phyloP scores from a whole-genome alignment of 768 basidiomycete genomes.

The Suillus placidus region DNA sequence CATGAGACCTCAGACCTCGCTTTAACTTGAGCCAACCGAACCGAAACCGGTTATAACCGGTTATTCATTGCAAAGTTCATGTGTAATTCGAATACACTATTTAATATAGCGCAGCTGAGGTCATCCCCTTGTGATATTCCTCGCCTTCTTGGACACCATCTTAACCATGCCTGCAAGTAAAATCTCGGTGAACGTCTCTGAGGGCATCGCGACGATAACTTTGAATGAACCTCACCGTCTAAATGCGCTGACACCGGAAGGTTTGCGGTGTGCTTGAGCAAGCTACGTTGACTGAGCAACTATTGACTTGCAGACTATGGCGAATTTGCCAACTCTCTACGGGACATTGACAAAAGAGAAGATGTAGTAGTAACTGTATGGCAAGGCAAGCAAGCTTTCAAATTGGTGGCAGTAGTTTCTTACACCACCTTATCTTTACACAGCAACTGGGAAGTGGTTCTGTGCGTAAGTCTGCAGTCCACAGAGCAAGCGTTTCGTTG shows the following conservation, averaged over 20 bases:
- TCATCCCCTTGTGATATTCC: not conserved
- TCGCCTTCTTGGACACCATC: not conserved
- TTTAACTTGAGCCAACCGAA: not conserved
- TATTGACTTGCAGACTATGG: conserved; percentile 53
- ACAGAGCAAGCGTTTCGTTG: not conserved
- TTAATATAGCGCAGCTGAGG: not conserved
- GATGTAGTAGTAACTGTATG: conserved; percentile 69
- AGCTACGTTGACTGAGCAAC: not conserved
- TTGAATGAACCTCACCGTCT: conserved; percentile 60
- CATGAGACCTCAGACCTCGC: too few relatives aligned
- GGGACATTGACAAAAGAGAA: conserved; percentile 57
- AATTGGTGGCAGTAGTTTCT: not conserved
- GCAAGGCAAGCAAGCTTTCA: conserved; percentile 49
- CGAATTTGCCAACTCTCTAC: conserved; percentile 56
- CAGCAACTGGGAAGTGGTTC: conserved; percentile 72
- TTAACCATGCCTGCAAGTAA: conserved; percentile 41
- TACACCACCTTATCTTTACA: not conserved
- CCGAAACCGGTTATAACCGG: not conserved
- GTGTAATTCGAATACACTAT: not conserved
- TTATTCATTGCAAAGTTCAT: not conserved
- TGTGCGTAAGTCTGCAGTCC: conserved; percentile 57
- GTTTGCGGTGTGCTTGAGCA: conserved; percentile 28
- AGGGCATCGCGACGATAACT: conserved; percentile 69
- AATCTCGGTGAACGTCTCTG: conserved; percentile 49
- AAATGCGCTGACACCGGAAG: conserved; percentile 62